Conservation (phyloP, 73 alveolate genomes). For the Blepharisma stoltei region DNA sequence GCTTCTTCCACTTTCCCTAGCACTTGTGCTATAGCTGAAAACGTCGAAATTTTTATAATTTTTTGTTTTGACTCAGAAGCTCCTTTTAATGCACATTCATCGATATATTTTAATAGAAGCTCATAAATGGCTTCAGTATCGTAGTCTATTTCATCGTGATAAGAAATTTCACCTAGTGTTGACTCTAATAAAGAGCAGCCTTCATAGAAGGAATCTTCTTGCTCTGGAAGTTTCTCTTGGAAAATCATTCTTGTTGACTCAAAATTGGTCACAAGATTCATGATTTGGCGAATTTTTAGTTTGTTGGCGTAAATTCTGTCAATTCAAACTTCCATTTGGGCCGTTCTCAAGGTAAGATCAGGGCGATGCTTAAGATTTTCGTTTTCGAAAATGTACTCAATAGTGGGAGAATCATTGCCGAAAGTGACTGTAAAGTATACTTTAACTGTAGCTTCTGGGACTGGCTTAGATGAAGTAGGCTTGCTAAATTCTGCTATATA, state of each 20-base stretch:
- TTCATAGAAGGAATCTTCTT: constrained; percentile 20
- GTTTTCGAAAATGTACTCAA: constrained; percentile 70
- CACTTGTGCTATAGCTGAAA: constrained; percentile 12
- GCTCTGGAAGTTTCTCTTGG: background rate
- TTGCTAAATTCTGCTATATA: constrained; percentile 61
- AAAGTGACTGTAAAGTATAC: constrained; percentile 65
- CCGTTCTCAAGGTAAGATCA: constrained; percentile 61
- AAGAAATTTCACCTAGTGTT: background rate
- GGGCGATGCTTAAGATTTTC: constrained; percentile 62
- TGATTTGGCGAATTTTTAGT: constrained; percentile 42
- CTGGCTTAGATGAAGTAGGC: constrained; percentile 66
- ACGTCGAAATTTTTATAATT: constrained; percentile 20
- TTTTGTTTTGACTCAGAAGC: constrained; percentile 25
- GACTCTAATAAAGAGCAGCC: constrained; percentile 18
- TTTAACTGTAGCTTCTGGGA: constrained; percentile 77
- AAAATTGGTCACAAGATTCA: constrained; percentile 55
- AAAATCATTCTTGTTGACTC: constrained; percentile 58
- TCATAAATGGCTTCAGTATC: background rate
- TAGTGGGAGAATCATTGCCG: constrained; percentile 48
- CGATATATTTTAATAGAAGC: background rate
- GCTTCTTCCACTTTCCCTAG: constrained; percentile 16
- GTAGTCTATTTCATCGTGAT: constrained; percentile 21
- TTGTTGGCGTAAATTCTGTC: constrained; percentile 56
- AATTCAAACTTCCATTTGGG: constrained; percentile 58
- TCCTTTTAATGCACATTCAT: constrained; percentile 21